These are phyloP conservation scores for Casuarina cunninghamiana DNA, from an alignment of 306 rosid genomes.

Conservation along the genomic window DNA sequence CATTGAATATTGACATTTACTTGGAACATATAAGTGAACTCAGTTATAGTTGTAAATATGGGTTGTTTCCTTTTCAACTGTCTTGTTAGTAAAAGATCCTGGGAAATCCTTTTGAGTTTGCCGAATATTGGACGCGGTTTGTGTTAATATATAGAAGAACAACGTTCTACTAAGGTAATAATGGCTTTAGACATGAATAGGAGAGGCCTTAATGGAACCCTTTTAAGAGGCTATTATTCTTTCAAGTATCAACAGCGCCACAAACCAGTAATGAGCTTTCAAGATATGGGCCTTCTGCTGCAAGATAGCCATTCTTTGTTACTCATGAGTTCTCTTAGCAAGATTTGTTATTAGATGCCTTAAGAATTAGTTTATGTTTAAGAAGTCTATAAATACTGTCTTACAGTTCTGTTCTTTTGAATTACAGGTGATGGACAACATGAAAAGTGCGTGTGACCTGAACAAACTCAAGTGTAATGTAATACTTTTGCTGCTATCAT, in stretches of 20 bases:
- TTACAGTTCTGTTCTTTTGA: slow-evolving; percentile 26
- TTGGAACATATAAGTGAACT: no score
- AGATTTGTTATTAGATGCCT: slow-evolving; percentile 1
- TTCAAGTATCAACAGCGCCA: neutral
- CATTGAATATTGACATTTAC: no score
- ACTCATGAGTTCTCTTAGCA: neutral
- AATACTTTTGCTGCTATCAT: slow-evolving; percentile 22
- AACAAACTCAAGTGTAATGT: slow-evolving; percentile 76
- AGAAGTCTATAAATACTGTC: neutral
- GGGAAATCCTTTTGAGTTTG: no score
- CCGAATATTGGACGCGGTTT: no score
- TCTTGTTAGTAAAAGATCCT: no score
- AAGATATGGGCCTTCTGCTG: neutral
- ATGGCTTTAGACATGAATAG: neutral
- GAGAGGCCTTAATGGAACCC: neutral
- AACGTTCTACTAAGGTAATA: neutral
- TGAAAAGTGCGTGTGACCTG: slow-evolving; percentile 66
- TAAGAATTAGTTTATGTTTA: neutral
- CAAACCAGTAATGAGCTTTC: neutral
- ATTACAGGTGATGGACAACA: slow-evolving; percentile 81
- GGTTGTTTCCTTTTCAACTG: no score
- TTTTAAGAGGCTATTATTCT: neutral
- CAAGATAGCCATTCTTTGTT: neutral
- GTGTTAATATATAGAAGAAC: neutral
- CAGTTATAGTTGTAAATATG: no score